A percentile compares a stretch with the other conserved stretches of the same genome.
Conservation (phyloP, 257 asterid genomes). For the Salvia miltiorrhiza region DNA sequence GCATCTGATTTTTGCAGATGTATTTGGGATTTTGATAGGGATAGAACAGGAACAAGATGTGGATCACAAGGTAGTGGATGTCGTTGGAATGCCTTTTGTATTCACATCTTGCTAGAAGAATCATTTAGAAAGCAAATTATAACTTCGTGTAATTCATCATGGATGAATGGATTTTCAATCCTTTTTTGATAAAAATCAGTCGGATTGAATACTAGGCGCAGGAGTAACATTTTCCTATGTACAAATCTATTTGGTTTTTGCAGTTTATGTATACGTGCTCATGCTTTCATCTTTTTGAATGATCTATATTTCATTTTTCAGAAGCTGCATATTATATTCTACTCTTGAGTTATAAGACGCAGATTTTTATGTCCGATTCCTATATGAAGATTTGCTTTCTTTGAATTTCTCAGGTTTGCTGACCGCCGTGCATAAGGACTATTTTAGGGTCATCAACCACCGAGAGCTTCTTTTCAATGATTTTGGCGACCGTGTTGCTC, state of each 20-base stretch:
- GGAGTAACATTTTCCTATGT: neutral
- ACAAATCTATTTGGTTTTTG: neutral
- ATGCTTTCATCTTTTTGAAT: no score
- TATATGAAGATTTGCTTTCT: neutral
- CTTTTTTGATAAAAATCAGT: neutral
- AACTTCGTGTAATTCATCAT: neutral
- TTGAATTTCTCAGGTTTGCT: conserved; percentile 56
- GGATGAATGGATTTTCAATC: neutral
- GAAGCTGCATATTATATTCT: neutral
- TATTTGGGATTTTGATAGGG: conserved; percentile 15
- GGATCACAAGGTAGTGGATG: conserved; percentile 16
- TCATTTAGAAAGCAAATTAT: conserved; percentile 13
- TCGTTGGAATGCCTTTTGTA: conserved; percentile 10
- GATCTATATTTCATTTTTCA: no score
- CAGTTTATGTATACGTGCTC: neutral
- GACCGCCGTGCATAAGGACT: conserved; percentile 88
- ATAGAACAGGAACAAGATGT: conserved; percentile 14
- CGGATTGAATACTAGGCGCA: neutral
- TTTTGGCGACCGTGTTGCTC: conserved; percentile 99
- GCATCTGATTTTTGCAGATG: conserved; percentile 19
- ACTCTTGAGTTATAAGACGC: no score
- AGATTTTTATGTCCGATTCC: neutral
- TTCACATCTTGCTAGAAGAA: conserved; percentile 16
- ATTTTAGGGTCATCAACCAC: conserved; percentile 73
- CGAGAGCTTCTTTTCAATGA: conserved; percentile 89